These are phyloP conservation scores for Torulaspora quercuum DNA, from an alignment of 805 yeast genomes.

Conservation along the genomic window DNA sequence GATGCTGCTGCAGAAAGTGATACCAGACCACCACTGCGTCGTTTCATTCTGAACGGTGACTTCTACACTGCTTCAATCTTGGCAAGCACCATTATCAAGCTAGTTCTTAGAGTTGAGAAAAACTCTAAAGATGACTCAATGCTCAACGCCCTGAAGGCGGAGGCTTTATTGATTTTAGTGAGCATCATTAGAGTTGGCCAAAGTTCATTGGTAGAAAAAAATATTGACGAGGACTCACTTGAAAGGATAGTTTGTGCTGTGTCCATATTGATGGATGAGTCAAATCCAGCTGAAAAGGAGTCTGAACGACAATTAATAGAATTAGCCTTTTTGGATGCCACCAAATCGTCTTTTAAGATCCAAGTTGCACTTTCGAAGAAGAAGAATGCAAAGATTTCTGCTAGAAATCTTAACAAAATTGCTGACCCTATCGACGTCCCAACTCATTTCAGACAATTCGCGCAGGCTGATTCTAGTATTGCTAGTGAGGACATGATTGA, in stretches of 20 bases:
- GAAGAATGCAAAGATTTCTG: slow-evolving; percentile 53
- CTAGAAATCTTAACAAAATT: slow-evolving; percentile 54
- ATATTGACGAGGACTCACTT: slow-evolving; percentile 94
- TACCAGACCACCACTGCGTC: slow-evolving; percentile 72
- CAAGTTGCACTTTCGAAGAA: slow-evolving; percentile 62
- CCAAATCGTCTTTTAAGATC: slow-evolving; percentile 75
- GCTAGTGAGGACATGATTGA: slow-evolving; percentile 45
- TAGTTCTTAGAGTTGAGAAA: slow-evolving; percentile 70
- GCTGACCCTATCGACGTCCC: slow-evolving; percentile 79
- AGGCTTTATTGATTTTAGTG: slow-evolving; percentile 88
- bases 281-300: slow-evolving; percentile 45
- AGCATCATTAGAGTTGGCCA: slow-evolving; percentile 87
- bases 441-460: slow-evolving; percentile 74
- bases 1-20: slow-evolving; percentile 49
- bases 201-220: slow-evolving; percentile 60
- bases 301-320: slow-evolving; percentile 45
- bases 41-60: slow-evolving; percentile 79
- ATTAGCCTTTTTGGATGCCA: slow-evolving; percentile 78
- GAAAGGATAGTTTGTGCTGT: slow-evolving; percentile 90
- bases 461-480: slow-evolving; percentile 42
- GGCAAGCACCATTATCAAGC: slow-evolving; percentile 82
- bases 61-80: slow-evolving; percentile 86
- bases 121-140: slow-evolving; percentile 51
- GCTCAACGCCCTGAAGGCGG: slow-evolving; percentile 85
- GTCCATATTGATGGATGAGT: slow-evolving; percentile 61